phyloP scores from a whole-genome alignment of 306 rosid genomes.

The Prosopis cineraria region DNA sequence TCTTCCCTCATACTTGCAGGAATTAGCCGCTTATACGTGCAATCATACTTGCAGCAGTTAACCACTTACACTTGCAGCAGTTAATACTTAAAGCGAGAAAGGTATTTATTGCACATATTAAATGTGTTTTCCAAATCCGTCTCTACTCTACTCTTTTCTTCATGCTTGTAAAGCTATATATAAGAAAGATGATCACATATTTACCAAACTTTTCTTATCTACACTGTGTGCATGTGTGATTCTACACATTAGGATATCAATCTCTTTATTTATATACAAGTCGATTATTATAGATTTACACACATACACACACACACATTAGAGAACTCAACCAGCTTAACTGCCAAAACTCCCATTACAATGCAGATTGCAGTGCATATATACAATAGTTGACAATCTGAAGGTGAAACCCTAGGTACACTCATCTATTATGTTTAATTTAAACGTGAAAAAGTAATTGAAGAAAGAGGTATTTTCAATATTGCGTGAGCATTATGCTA shows the following conservation, averaged over 20 bases:
- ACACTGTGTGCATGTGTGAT: not conserved
- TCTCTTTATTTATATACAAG: not conserved
- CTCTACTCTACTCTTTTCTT: not conserved
- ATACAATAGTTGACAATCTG: not conserved
- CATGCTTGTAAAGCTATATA: not conserved
- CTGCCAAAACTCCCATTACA: constrained; percentile 40
- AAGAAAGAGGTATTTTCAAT: constrained; percentile 17
- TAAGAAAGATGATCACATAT: not conserved
- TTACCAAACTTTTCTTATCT: not conserved
- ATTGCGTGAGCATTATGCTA: constrained; percentile 31
- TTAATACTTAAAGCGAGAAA: not conserved
- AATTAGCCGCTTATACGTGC: too few species aligned
- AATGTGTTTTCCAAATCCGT: not conserved
- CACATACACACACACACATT: not conserved
- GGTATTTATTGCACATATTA: constrained; percentile 25
- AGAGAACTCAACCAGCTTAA: constrained; percentile 31
- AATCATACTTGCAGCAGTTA: too few species aligned
- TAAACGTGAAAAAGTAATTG: constrained; percentile 12
- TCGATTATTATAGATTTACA: not conserved
- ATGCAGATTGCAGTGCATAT: constrained; percentile 38
- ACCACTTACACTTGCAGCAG: too few species aligned
- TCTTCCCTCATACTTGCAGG: too few species aligned
- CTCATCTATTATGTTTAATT: constrained; percentile 22
- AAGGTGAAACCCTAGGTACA: constrained; percentile 27
- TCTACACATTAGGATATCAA: constrained; percentile 24